phyloP scores from a whole-genome alignment of 2,329 filamentous ascomycete species.

The Xylariaceae sp. region DNA sequence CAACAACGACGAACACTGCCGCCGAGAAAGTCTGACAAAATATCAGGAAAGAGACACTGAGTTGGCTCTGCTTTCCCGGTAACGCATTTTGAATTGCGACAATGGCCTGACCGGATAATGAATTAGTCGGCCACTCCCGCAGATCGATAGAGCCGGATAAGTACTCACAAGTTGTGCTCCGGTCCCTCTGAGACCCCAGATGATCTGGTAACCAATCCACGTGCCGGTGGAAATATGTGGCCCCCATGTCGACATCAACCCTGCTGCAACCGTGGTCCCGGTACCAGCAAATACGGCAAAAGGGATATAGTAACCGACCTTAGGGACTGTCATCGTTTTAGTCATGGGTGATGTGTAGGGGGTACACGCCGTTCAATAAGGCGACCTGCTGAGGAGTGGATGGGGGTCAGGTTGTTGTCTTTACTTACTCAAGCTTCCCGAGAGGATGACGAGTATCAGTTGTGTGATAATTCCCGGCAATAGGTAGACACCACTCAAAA shows the following conservation, averaged over 20 bases:
- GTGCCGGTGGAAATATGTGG: constrained; percentile 24
- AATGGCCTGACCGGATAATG: constrained; percentile 17
- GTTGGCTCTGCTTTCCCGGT: constrained; percentile 25
- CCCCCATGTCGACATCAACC: constrained; percentile 30
- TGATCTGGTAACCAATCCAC: constrained; percentile 32
- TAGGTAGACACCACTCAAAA: constrained; percentile 34
- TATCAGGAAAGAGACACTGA: constrained; percentile 29
- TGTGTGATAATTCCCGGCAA: constrained; percentile 32
- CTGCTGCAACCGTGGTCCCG: constrained; percentile 25
- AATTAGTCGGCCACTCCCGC: too few species aligned
- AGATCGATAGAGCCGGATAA: too few species aligned
- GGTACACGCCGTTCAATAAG: background rate
- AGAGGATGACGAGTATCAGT: constrained; percentile 57
- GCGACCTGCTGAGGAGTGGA: too few species aligned
- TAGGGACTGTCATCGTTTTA: constrained; percentile 22
- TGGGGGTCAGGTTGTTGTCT: background rate
- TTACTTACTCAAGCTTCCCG: constrained; percentile 26
- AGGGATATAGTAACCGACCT: constrained; percentile 31
- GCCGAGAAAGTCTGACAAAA: constrained; percentile 30
- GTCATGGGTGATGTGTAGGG: background rate
- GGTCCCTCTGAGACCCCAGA: constrained; percentile 28
- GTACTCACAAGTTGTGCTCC: constrained; percentile 28
- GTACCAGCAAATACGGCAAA: constrained; percentile 26
- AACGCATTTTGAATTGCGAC: constrained; percentile 31
- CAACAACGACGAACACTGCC: constrained; percentile 30